Percentiles rank a stretch among this genome's conserved stretches.
Evolutionary conservation across 1,284 basidiomycete genomes (phyloP).

Genomic region (Acaromyces ingoldii): DNA sequence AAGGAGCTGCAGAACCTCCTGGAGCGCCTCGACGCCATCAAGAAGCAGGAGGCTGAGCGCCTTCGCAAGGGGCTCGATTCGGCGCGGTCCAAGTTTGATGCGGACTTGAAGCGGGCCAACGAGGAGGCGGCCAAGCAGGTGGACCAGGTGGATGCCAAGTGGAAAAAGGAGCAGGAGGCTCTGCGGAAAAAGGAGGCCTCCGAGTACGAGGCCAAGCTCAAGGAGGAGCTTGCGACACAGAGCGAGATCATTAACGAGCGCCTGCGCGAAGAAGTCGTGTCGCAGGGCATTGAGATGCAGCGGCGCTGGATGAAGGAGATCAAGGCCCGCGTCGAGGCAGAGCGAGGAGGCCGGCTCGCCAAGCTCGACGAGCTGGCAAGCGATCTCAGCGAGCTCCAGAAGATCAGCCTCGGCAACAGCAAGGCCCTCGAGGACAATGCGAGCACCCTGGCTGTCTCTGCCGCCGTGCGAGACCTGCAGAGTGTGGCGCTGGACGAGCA

Average conservation of each 20-base stretch:
- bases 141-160: constrained; percentile 77
- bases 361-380: constrained; percentile 89
- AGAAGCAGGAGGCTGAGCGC: constrained; percentile 70
- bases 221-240: constrained; percentile 79
- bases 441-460: constrained; percentile 60
- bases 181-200: constrained; percentile 71
- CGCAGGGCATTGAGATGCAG: constrained; percentile 95
- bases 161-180: constrained; percentile 74
- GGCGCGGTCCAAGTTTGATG: constrained; percentile 69
- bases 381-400: constrained; percentile 83
- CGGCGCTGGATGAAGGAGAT: constrained; percentile 93
- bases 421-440: constrained; percentile 79
- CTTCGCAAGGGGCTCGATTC: constrained; percentile 66
- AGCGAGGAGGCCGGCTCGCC: constrained; percentile 88
- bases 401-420: constrained; percentile 84
- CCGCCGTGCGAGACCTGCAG: constrained; percentile 51
- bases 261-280: constrained; percentile 87
- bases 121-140: constrained; percentile 77
- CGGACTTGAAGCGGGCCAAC: constrained; percentile 75
- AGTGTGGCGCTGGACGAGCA: constrained; percentile 55
- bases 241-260: constrained; percentile 81
- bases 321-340: constrained; percentile 91
- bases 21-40: constrained; percentile 71
- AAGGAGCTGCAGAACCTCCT: constrained; percentile 76
- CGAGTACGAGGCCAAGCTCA: constrained; percentile 78